Evolutionary conservation across 345 rosid species (phyloP).

Genomic region (Eucalyptus tenuipes): DNA sequence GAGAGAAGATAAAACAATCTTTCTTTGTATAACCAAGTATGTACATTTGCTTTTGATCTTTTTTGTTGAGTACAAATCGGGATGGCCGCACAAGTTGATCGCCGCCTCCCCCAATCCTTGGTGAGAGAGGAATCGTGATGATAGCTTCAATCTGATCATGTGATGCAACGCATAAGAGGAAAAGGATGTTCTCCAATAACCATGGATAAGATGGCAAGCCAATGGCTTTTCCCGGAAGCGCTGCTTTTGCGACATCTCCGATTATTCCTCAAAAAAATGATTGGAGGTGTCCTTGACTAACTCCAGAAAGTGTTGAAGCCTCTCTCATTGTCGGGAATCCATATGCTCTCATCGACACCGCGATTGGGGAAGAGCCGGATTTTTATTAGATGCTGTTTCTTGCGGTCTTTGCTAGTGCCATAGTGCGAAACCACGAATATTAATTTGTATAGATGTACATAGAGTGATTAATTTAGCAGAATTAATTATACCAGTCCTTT

Average conservation of each 20-base stretch:
- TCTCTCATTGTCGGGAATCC: not conserved
- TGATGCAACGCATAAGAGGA: not conserved
- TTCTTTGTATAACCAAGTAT: not conserved
- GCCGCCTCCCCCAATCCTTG: not conserved
- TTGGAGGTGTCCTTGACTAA: not conserved
- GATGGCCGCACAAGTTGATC: not conserved
- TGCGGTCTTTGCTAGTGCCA: not conserved
- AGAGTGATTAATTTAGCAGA: not conserved
- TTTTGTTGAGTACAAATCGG: not conserved
- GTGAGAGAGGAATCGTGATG: not conserved
- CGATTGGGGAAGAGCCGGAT: not conserved
- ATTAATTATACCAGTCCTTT: not conserved
- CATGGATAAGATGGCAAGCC: not conserved
- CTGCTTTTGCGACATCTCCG: not conserved
- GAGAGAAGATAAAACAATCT: not conserved
- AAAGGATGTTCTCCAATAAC: not conserved
- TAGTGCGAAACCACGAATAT: not conserved
- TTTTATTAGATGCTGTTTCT: not conserved
- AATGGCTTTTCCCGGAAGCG: not conserved
- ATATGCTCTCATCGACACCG: not conserved
- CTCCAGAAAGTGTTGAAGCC: not conserved
- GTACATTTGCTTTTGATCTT: not conserved
- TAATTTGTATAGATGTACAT: not conserved
- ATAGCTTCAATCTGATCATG: not conserved
- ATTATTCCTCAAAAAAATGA: not conserved